phyloP scores from a whole-genome alignment of 495 filamentous ascomycete species.

The Neurospora sp. region DNA sequence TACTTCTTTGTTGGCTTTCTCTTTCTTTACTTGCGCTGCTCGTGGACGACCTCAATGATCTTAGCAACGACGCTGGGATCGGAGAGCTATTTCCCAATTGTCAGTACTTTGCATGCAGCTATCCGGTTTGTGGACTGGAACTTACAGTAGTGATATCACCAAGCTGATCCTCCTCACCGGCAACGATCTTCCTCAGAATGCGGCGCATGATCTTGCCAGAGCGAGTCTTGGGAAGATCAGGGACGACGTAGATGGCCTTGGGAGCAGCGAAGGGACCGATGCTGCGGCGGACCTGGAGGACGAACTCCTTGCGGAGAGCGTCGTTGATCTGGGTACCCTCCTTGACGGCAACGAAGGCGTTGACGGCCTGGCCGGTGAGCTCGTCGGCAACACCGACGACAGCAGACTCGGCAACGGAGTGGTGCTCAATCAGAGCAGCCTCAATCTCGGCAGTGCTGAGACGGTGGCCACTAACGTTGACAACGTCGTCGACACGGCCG shows the following conservation, averaged over 20 bases:
- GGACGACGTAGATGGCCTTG: slow-evolving; percentile 81
- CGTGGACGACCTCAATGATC: slow-evolving; percentile 76
- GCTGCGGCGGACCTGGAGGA: slow-evolving; percentile 89
- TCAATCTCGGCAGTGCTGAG: slow-evolving; percentile 97
- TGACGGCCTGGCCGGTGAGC: slow-evolving; percentile 91
- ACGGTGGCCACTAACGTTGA: slow-evolving; percentile 94
- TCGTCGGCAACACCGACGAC: slow-evolving; percentile 92
- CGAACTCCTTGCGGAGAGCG: slow-evolving; percentile 81
- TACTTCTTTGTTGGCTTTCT: not conserved
- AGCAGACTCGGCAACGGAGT: slow-evolving; percentile 82
- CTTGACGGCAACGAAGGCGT: slow-evolving; percentile 92
- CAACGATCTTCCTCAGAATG: slow-evolving; percentile 92
- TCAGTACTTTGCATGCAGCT: slow-evolving; percentile 24
- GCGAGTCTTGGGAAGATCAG: slow-evolving; percentile 91
- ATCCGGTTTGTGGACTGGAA: slow-evolving; percentile 5
- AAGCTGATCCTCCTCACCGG: slow-evolving; percentile 91
- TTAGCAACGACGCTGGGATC: slow-evolving; percentile 82
- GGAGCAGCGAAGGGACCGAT: slow-evolving; percentile 97
- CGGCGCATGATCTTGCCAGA: slow-evolving; percentile 98
- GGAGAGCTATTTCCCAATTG: slow-evolving; percentile 51
- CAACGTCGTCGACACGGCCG: slow-evolving; percentile 95
- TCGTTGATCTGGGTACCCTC: slow-evolving; percentile 70
- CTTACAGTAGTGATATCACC: slow-evolving; percentile 88
- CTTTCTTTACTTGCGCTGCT: slow-evolving; percentile 34
- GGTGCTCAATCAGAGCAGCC: slow-evolving; percentile 88